Evolutionary conservation across 2,329 filamentous ascomycete species (phyloP).

Genomic region (Apiospora sp.): DNA sequence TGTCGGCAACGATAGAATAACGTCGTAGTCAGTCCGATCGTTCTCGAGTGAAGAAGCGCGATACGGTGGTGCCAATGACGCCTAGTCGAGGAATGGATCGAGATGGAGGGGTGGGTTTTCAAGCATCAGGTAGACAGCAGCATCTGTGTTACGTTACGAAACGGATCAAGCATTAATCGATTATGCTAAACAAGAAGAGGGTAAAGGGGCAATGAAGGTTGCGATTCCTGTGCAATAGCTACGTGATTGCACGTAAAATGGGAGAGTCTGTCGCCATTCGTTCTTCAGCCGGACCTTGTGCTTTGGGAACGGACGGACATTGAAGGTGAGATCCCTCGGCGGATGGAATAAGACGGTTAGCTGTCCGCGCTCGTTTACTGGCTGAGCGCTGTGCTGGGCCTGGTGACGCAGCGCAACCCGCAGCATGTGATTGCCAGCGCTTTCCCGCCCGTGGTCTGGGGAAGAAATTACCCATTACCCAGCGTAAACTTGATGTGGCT

Average conservation of each 20-base stretch:
- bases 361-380: neutral
- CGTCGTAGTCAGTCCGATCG: neutral
- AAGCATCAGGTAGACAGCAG: neutral
- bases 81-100: slow-evolving; percentile 1
- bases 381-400: slow-evolving; percentile 10
- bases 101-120: neutral
- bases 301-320: neutral
- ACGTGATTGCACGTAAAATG: slow-evolving; percentile 5
- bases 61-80: neutral
- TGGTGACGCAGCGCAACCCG: slow-evolving; percentile 23
- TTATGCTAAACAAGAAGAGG: neutral
- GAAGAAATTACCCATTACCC: slow-evolving; percentile 1
- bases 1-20: slow-evolving; percentile 44
- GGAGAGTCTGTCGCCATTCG: slow-evolving; percentile 12
- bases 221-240: slow-evolving; percentile 1
- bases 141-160: neutral
- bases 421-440: slow-evolving; percentile 29
- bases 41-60: neutral
- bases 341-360: slow-evolving; percentile 7
- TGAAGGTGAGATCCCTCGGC: slow-evolving; percentile 17
- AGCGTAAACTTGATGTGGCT: neutral
- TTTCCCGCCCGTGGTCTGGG: slow-evolving; percentile 22
- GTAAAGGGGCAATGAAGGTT: slow-evolving; percentile 7
- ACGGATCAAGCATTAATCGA: neutral
- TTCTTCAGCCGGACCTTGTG: neutral